Evolutionary conservation across 192 early-diverging fungal species (phyloP).

Genomic region (Rhizophlyctis rosea): DNA sequence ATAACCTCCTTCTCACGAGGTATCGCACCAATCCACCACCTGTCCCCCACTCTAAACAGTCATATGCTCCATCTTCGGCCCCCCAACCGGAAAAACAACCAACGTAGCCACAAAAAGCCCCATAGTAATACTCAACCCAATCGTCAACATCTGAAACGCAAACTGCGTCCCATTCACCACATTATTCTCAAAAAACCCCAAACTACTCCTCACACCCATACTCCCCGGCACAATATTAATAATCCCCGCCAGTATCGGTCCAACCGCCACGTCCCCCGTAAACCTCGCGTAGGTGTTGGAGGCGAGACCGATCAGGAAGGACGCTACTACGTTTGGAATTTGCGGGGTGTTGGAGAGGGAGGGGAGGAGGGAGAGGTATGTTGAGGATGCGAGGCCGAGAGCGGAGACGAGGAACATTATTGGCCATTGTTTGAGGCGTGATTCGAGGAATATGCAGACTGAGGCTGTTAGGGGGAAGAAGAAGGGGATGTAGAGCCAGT

Average conservation of each 20-base stretch:
- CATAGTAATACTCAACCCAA: constrained; percentile 44
- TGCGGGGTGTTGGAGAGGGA: constrained; percentile 38
- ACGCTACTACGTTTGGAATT: constrained; percentile 56
- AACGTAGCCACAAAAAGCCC: constrained; percentile 44
- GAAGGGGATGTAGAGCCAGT: constrained; percentile 60
- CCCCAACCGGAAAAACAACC: constrained; percentile 41
- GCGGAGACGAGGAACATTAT: constrained; percentile 67
- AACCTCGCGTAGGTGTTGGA: constrained; percentile 75
- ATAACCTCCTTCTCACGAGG: too few species aligned
- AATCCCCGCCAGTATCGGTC: constrained; percentile 77
- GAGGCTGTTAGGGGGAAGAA: constrained; percentile 52
- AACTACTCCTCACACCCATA: constrained; percentile 63
- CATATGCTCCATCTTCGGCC: constrained; percentile 43
- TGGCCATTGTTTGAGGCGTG: constrained; percentile 61
- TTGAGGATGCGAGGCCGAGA: constrained; percentile 66
- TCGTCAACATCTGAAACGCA: constrained; percentile 46
- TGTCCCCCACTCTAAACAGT: constrained; percentile 34
- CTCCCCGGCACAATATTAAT: constrained; percentile 79
- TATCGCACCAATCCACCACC: too few species aligned
- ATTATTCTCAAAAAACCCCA: constrained; percentile 54
- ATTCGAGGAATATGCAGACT: constrained; percentile 61
- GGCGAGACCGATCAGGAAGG: constrained; percentile 76
- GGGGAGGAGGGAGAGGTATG: constrained; percentile 55
- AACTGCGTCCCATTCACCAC: constrained; percentile 38
- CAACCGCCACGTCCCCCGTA: constrained; percentile 70